These are phyloP conservation scores for Forsythia viridissima DNA, from an alignment of 257 asterid genomes.

Conservation along the genomic window DNA sequence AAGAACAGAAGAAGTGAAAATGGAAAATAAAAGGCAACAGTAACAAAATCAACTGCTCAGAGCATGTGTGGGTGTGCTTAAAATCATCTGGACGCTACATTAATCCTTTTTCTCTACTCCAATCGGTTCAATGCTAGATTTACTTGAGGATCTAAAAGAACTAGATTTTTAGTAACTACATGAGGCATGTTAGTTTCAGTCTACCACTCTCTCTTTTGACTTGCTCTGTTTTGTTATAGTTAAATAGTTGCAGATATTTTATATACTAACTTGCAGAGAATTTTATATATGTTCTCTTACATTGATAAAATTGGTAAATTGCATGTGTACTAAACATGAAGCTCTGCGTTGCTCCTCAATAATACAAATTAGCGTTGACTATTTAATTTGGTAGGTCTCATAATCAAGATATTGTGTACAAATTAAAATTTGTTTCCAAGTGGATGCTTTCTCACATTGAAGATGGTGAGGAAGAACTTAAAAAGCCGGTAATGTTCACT, in stretches of 20 bases:
- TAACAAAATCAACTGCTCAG: neutral
- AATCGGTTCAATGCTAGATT: too few species aligned
- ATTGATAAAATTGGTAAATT: neutral
- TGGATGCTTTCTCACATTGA: conserved; percentile 98
- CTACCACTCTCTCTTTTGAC: too few species aligned
- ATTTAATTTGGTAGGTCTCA: conserved; percentile 62
- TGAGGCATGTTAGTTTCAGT: too few species aligned
- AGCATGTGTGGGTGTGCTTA: neutral
- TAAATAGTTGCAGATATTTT: too few species aligned
- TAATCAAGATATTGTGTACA: conserved; percentile 63
- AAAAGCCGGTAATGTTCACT: conserved; percentile 81
- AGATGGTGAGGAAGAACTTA: conserved; percentile 91
- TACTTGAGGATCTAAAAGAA: too few species aligned
- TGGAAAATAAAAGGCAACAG: neutral
- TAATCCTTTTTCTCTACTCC: too few species aligned
- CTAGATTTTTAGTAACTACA: too few species aligned
- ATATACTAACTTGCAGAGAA: too few species aligned
- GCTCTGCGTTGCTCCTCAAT: neutral
- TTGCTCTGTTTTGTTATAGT: too few species aligned
- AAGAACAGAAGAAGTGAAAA: neutral
- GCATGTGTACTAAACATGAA: too few species aligned
- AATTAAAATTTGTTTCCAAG: conserved; percentile 64
- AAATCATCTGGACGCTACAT: neutral
- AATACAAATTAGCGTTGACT: neutral
- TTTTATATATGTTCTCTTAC: too few species aligned